Conservation (phyloP, 805 yeast species). For the Lachancea waltii region DNA sequence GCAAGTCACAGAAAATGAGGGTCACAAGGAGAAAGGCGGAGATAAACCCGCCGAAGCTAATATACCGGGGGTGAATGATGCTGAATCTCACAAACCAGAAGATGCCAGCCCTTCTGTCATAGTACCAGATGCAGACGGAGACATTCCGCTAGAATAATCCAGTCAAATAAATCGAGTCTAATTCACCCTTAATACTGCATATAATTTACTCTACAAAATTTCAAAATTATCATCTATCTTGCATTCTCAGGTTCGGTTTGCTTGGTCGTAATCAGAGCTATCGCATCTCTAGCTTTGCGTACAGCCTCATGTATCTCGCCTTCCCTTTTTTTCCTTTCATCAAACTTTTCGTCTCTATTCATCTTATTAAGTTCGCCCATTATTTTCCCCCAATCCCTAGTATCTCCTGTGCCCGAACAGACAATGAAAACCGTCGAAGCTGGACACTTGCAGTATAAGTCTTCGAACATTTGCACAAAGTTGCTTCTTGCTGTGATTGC, state of each 20-base stretch:
- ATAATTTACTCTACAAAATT: too few relatives aligned
- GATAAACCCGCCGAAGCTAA: background rate
- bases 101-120: too few relatives aligned
- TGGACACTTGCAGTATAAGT: constrained; percentile 49
- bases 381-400: constrained; percentile 38
- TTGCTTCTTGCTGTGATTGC: constrained; percentile 15
- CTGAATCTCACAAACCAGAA: too few relatives aligned
- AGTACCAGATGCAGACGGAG: background rate
- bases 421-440: constrained; percentile 53
- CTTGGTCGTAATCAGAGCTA: constrained; percentile 49
- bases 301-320: constrained; percentile 42
- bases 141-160: too few relatives aligned
- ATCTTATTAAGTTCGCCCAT: constrained; percentile 37
- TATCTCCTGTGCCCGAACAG: constrained; percentile 58
- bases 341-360: constrained; percentile 36
- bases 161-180: too few relatives aligned
- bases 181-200: too few relatives aligned
- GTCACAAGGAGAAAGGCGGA: too few relatives aligned
- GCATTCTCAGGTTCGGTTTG: constrained; percentile 5
- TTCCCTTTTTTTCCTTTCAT: constrained; percentile 39
- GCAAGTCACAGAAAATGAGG: too few relatives aligned
- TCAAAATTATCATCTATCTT: too few relatives aligned
- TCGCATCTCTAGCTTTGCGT: constrained; percentile 51
- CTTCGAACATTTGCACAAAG: constrained; percentile 41
- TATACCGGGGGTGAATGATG: too few relatives aligned